These are phyloP conservation scores for Niebla homalea DNA, from an alignment of 495 filamentous ascomycete genomes.

Conservation along the genomic window DNA sequence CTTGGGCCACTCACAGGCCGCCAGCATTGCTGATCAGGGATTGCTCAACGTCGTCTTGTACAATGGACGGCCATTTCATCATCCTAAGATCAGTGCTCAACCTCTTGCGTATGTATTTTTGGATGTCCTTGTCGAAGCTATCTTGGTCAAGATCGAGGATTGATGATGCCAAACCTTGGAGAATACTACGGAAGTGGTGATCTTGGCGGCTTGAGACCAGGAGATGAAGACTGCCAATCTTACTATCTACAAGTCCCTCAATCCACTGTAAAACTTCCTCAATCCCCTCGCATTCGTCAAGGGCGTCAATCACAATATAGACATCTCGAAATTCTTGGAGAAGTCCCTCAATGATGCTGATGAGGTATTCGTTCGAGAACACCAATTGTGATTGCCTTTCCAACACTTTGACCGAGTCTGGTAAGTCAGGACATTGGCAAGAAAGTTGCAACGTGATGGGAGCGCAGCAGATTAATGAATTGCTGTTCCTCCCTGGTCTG, in stretches of 20 bases:
- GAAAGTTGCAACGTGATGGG: conserved; percentile 1
- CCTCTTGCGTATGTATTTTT: conserved; percentile 18
- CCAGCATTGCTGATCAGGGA: conserved; percentile 16
- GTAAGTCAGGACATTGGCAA: neutral
- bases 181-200: neutral
- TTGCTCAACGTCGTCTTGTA: conserved; percentile 19
- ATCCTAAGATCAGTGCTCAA: conserved; percentile 19
- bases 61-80: conserved; percentile 16
- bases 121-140: conserved; percentile 21
- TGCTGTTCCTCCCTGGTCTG: conserved; percentile 1
- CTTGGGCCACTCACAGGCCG: conserved; percentile 22
- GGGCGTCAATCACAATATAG: conserved; percentile 3
- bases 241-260: neutral
- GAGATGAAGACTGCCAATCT: neutral
- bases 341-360: too few relatives aligned
- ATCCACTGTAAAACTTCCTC: neutral
- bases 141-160: conserved; percentile 1
- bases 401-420: too few relatives aligned
- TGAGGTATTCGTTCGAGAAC: too few relatives aligned
- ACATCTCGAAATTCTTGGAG: neutral
- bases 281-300: neutral
- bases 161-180: neutral
- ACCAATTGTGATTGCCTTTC: too few relatives aligned
- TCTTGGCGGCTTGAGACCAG: neutral
- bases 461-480: conserved; percentile 1